These are phyloP conservation scores for Hypoxylon subgilvum DNA, from an alignment of 495 filamentous ascomycete genomes.

Conservation along the genomic window DNA sequence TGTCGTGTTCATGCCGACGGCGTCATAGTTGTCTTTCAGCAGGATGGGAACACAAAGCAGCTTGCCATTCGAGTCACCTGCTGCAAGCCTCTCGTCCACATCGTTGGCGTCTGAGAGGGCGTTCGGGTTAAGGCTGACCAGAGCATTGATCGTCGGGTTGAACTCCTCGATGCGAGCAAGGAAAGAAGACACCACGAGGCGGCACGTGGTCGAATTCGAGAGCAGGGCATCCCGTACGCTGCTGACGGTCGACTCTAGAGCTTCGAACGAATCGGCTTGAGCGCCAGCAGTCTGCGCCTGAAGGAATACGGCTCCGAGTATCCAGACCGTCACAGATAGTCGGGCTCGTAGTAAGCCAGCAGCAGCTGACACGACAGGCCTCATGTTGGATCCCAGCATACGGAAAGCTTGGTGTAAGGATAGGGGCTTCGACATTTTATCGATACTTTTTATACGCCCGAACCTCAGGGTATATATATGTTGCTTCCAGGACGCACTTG, in stretches of 20 bases:
- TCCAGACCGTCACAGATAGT: conserved; percentile 8
- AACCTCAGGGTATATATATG: conserved; percentile 29
- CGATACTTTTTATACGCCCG: conserved; percentile 16
- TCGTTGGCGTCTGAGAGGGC: conserved; percentile 56
- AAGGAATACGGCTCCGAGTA: conserved; percentile 13
- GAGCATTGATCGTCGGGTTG: conserved; percentile 63
- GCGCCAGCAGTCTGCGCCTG: not conserved
- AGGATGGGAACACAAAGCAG: conserved; percentile 66
- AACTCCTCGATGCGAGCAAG: conserved; percentile 60
- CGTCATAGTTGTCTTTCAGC: conserved; percentile 70
- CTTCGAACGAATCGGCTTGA: conserved; percentile 48
- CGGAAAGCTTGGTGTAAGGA: not conserved
- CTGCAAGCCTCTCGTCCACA: conserved; percentile 51
- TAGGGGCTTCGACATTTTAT: not conserved
- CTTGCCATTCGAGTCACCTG: conserved; percentile 52
- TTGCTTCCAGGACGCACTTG: not conserved
- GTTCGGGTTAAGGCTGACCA: conserved; percentile 60
- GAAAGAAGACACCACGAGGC: conserved; percentile 59
- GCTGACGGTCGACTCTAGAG: conserved; percentile 62
- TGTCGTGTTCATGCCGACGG: conserved; percentile 59
- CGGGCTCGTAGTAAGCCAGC: conserved; percentile 16
- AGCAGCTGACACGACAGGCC: not conserved
- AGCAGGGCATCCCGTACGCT: conserved; percentile 60
- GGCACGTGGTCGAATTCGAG: conserved; percentile 56
- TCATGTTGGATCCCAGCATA: conserved; percentile 13